These are phyloP conservation scores for Gossypium bickii DNA, from an alignment of 345 rosid genomes.

Conservation along the genomic window DNA sequence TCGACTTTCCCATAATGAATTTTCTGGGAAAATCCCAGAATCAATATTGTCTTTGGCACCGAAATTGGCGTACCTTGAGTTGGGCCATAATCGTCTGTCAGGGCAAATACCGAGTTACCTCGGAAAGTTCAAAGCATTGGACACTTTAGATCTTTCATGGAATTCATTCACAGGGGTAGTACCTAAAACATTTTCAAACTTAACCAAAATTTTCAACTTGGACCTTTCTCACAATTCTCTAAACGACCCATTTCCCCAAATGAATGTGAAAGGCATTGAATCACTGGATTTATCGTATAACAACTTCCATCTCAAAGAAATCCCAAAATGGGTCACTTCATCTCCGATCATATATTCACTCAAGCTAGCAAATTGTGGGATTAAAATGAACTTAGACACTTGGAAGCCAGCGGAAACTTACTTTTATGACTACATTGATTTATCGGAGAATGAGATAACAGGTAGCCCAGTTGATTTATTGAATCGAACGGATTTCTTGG, in stretches of 20 bases:
- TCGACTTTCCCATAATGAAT: slow-evolving; percentile 41
- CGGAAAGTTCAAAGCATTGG: slow-evolving; percentile 51
- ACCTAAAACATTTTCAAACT: slow-evolving; percentile 55
- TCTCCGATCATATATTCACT: slow-evolving; percentile 66
- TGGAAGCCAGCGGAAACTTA: slow-evolving; percentile 65
- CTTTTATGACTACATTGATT: slow-evolving; percentile 71
- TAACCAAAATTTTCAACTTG: slow-evolving; percentile 77
- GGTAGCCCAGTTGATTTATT: slow-evolving; percentile 49
- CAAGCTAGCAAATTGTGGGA: slow-evolving; percentile 69
- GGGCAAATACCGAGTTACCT: slow-evolving; percentile 59
- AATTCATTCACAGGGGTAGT: slow-evolving; percentile 43
- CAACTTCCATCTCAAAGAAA: slow-evolving; percentile 45
- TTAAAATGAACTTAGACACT: slow-evolving; percentile 44
- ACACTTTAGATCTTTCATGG: slow-evolving; percentile 61
- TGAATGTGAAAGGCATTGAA: slow-evolving; percentile 73
- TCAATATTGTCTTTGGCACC: slow-evolving; percentile 49
- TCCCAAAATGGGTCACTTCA: slow-evolving; percentile 72
- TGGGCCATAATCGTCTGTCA: slow-evolving; percentile 52
- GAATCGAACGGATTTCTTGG: slow-evolving; percentile 52
- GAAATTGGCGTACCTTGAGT: slow-evolving; percentile 38
- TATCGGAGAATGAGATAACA: slow-evolving; percentile 57
- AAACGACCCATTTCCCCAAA: slow-evolving; percentile 59
- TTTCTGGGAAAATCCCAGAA: slow-evolving; percentile 56
- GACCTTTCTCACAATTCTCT: slow-evolving; percentile 60
- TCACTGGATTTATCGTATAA: slow-evolving; percentile 69